phyloP scores from a whole-genome alignment of 495 filamentous ascomycete genomes.

The Beverwykella pulmonaria region DNA sequence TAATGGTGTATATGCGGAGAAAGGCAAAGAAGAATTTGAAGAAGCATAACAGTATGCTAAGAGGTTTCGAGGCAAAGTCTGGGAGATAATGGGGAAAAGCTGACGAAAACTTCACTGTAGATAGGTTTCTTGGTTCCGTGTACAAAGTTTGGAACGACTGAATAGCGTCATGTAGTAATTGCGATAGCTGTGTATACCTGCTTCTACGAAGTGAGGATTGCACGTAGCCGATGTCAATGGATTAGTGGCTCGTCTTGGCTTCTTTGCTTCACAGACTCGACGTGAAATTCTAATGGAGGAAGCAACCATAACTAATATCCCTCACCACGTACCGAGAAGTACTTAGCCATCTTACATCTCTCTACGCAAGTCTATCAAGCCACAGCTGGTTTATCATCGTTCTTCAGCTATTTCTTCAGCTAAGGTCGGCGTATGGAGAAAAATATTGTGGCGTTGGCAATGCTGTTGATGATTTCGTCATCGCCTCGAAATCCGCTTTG shows the following conservation, averaged over 20 bases:
- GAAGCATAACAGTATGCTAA: conserved; percentile 1
- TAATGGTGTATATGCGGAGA: conserved; percentile 34
- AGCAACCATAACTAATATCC: too few species aligned
- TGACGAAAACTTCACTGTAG: too few species aligned
- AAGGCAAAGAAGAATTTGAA: conserved; percentile 38
- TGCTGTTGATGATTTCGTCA: conserved; percentile 12
- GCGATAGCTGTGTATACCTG: too few species aligned
- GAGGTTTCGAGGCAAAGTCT: neutral
- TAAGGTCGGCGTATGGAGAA: neutral
- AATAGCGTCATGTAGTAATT: too few species aligned
- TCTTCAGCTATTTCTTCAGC: conserved; percentile 1
- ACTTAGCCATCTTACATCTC: neutral
- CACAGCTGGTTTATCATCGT: neutral
- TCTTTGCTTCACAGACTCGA: too few species aligned
- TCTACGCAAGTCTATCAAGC: neutral
- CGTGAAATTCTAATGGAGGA: too few species aligned
- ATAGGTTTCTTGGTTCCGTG: too few species aligned
- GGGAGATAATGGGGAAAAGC: too few species aligned
- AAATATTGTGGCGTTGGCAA: conserved; percentile 8
- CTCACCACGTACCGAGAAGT: conserved; percentile 6
- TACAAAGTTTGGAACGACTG: too few species aligned
- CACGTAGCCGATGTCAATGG: too few species aligned
- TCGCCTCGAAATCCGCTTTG: conserved; percentile 6
- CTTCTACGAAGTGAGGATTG: too few species aligned
- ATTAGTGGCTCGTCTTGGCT: too few species aligned